Evolutionary conservation across 352 stramenopile genomes (phyloP).

Genomic region (Phytophthora quininea): DNA sequence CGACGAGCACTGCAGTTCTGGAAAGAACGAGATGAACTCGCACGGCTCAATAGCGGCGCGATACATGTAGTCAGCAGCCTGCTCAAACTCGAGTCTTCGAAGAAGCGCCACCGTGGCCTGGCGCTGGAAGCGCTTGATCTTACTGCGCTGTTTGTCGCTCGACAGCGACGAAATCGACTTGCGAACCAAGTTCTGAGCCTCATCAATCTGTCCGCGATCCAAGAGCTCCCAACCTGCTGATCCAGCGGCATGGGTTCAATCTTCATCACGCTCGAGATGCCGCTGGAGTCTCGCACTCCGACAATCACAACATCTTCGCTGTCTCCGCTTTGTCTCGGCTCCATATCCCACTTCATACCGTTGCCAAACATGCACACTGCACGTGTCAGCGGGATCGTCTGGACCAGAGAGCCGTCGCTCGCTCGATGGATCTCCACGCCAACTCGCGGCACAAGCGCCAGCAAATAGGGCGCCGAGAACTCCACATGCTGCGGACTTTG

Average conservation of each 20-base stretch:
- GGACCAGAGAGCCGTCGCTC: conserved; percentile 74
- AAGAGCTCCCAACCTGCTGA: conserved; percentile 85
- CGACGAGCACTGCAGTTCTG: conserved; percentile 75
- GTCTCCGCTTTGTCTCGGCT: conserved; percentile 72
- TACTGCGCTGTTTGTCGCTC: conserved; percentile 86
- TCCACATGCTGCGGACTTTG: conserved; percentile 76
- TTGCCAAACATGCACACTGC: conserved; percentile 85
- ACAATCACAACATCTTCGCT: conserved; percentile 83
- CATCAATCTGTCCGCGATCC: conserved; percentile 85
- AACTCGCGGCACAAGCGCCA: conserved; percentile 75
- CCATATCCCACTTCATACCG: conserved; percentile 93
- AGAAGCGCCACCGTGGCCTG: conserved; percentile 82
- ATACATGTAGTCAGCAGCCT: conserved; percentile 86
- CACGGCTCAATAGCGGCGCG: conserved; percentile 82
- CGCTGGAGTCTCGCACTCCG: conserved; percentile 62
- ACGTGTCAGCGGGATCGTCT: conserved; percentile 69
- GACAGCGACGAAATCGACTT: conserved; percentile 77
- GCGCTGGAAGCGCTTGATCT: conserved; percentile 89
- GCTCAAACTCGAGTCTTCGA: conserved; percentile 79
- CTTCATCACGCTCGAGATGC: conserved; percentile 82
- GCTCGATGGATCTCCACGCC: conserved; percentile 85
- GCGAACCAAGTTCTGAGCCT: conserved; percentile 84
- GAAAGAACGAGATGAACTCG: conserved; percentile 89
- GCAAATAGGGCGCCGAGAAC: conserved; percentile 80
- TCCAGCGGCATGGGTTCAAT: conserved; percentile 88